Conservation (phyloP, 2,329 filamentous ascomycete genomes). For the Alternaria rosae region DNA sequence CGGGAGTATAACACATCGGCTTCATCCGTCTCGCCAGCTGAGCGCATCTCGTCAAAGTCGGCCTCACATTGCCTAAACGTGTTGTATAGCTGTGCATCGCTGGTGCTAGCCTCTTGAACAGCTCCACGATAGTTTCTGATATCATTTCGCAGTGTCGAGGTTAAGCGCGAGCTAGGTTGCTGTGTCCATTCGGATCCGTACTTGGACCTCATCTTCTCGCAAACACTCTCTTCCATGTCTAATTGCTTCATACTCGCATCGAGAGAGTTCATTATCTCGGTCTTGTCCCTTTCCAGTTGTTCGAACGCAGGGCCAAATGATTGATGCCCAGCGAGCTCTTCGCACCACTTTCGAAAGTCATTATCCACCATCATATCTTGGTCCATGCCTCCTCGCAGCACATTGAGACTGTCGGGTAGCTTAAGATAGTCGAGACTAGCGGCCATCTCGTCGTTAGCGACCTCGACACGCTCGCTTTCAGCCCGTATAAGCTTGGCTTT, state of each 20-base stretch:
- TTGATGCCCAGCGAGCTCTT: conserved; percentile 86
- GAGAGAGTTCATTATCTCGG: conserved; percentile 73
- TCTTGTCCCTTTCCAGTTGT: conserved; percentile 77
- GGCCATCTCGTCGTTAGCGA: conserved; percentile 93
- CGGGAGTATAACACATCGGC: conserved; percentile 88
- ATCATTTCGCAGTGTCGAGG: conserved; percentile 84
- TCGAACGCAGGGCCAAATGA: conserved; percentile 82
- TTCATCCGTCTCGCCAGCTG: conserved; percentile 84
- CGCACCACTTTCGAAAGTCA: conserved; percentile 93
- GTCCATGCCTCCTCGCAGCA: conserved; percentile 91
- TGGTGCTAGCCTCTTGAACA: conserved; percentile 85
- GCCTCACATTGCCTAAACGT: conserved; percentile 85
- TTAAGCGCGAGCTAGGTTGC: conserved; percentile 90
- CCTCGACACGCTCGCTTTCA: conserved; percentile 91
- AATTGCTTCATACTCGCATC: conserved; percentile 86
- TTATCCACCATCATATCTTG: conserved; percentile 87
- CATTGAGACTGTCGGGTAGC: conserved; percentile 85
- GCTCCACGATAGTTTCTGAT: conserved; percentile 88
- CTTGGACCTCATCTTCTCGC: conserved; percentile 98
- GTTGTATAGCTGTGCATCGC: conserved; percentile 81
- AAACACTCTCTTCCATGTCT: conserved; percentile 97
- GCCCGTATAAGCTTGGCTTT: conserved; percentile 95
- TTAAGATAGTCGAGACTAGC: conserved; percentile 93
- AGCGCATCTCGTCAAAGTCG: conserved; percentile 95
- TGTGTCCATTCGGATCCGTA: conserved; percentile 97